Evolutionary conservation across 2,329 filamentous ascomycete species (phyloP).

Genomic region (Lachnellula arida): DNA sequence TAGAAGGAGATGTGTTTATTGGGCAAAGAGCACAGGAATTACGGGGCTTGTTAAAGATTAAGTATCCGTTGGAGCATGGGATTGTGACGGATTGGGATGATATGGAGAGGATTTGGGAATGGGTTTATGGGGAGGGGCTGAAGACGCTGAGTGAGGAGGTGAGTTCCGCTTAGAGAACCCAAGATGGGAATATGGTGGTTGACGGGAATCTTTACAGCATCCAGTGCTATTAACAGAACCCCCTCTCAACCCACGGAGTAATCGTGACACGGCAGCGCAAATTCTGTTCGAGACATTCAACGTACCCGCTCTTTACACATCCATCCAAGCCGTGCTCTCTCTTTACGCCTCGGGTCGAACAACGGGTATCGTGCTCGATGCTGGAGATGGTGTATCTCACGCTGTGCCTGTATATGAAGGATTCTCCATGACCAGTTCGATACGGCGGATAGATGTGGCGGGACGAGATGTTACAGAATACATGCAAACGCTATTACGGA

Average conservation of each 20-base stretch:
- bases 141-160: conserved; percentile 98
- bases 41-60: conserved; percentile 89
- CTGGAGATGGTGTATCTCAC: conserved; percentile 93
- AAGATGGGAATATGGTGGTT: conserved; percentile 3
- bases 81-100: conserved; percentile 99
- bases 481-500: conserved; percentile 83
- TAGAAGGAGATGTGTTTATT: conserved; percentile 97
- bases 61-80: conserved; percentile 92
- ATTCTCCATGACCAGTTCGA: conserved; percentile 93
- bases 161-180: conserved; percentile 26
- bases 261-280: conserved; percentile 93
- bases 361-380: conserved; percentile 91
- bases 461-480: conserved; percentile 95
- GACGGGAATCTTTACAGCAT: conserved; percentile 51
- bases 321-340: conserved; percentile 93
- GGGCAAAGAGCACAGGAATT: conserved; percentile 84
- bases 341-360: conserved; percentile 94
- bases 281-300: conserved; percentile 99
- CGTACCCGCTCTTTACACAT: conserved; percentile 92
- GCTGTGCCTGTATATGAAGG: conserved; percentile 97
- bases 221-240: conserved; percentile 95
- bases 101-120: conserved; percentile 99
- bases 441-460: conserved; percentile 92
- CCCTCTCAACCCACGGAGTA: conserved; percentile 88
- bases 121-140: conserved; percentile 91